These are phyloP conservation scores for Glycyrrhiza uralensis DNA, from an alignment of 306 rosid genomes.

Conservation along the genomic window DNA sequence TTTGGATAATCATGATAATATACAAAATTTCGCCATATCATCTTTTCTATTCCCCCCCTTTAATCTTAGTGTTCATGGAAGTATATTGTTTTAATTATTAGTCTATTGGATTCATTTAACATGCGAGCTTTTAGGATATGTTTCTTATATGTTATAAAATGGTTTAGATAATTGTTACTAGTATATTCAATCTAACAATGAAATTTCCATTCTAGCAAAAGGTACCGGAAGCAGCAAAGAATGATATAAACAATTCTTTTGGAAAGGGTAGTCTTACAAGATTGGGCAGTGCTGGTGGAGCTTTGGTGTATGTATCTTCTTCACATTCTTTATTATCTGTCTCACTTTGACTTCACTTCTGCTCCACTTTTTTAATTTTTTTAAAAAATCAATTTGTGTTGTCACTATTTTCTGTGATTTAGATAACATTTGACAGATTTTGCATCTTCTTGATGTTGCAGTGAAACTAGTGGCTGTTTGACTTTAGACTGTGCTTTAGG, in stretches of 20 bases:
- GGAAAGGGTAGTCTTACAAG: constrained; percentile 98
- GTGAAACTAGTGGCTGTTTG: constrained; percentile 99
- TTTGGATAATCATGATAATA: no score
- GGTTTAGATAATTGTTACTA: constrained; percentile 6
- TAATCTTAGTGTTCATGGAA: background rate
- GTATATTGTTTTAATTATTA: background rate
- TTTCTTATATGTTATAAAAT: background rate
- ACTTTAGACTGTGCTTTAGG: constrained; percentile 93
- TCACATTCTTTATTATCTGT: background rate
- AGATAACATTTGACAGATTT: constrained; percentile 10
- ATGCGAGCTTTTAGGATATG: background rate
- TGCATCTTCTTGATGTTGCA: constrained; percentile 36
- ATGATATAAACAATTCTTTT: constrained; percentile 83
- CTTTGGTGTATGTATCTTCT: constrained; percentile 76
- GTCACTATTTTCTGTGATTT: constrained; percentile 27
- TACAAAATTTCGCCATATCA: background rate
- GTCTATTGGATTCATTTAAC: background rate
- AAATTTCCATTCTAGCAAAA: constrained; percentile 66
- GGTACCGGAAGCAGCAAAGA: constrained; percentile 95
- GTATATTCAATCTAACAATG: constrained; percentile 24
- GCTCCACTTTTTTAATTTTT: no score
- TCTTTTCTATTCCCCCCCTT: background rate
- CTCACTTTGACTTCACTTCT: no score
- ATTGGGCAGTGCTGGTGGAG: constrained; percentile 98
- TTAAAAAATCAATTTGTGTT: no score